Evolutionary conservation across 768 basidiomycete genomes (phyloP).

Genomic region (Lactarius pseudohatsudake): DNA sequence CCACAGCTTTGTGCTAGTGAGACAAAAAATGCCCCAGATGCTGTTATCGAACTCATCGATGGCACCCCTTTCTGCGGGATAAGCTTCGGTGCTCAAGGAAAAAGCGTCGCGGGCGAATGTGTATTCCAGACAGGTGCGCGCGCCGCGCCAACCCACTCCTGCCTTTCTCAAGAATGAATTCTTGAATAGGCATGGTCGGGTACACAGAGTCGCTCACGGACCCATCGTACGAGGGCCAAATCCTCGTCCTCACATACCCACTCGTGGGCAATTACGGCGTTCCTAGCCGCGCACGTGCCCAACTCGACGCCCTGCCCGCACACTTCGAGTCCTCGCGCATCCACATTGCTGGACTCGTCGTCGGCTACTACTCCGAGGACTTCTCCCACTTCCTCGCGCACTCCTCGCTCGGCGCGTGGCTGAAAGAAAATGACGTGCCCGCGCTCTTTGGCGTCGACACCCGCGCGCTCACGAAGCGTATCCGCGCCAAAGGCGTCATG

Average conservation of each 20-base stretch:
- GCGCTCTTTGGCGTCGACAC: slow-evolving; percentile 97
- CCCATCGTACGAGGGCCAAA: slow-evolving; percentile 97
- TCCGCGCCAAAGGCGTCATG: slow-evolving; percentile 92
- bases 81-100: slow-evolving; percentile 89
- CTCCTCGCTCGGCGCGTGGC: slow-evolving; percentile 87
- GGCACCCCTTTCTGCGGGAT: slow-evolving; percentile 86
- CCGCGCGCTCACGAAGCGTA: slow-evolving; percentile 92
- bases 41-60: slow-evolving; percentile 86
- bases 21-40: slow-evolving; percentile 43
- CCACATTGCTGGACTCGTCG: slow-evolving; percentile 87
- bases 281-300: slow-evolving; percentile 58
- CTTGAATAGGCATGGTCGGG: slow-evolving; percentile 88
- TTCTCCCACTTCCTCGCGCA: slow-evolving; percentile 93
- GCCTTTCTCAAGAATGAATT: slow-evolving; percentile 23
- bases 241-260: slow-evolving; percentile 96
- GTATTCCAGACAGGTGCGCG: slow-evolving; percentile 96
- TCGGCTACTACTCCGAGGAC: slow-evolving; percentile 91
- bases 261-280: slow-evolving; percentile 98
- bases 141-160: slow-evolving; percentile 8
- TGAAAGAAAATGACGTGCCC: slow-evolving; percentile 91
- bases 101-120: slow-evolving; percentile 95
- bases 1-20: slow-evolving; percentile 31
- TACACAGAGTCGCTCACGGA: slow-evolving; percentile 98
- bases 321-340: slow-evolving; percentile 96
- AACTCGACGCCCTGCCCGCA: slow-evolving; percentile 56